Percentiles rank a stretch among this genome's conserved stretches.
These are phyloP conservation scores for Calonectria fujianensis DNA, from an alignment of 2,329 filamentous ascomycete genomes.

Conservation along the genomic window DNA sequence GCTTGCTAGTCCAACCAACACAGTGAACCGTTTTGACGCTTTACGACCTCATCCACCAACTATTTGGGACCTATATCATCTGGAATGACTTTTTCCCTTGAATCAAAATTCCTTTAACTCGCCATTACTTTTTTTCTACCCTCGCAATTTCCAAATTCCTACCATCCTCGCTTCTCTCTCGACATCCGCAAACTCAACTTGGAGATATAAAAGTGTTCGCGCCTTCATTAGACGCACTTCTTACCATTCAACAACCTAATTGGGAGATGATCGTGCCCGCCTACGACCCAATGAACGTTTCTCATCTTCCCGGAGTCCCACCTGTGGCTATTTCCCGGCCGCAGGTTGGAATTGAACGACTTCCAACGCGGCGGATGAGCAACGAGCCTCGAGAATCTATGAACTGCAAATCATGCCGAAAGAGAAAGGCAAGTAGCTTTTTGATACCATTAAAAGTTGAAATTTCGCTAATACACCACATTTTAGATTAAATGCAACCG, in stretches of 20 bases:
- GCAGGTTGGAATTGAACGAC: conserved; percentile 87
- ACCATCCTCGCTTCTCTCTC: neutral
- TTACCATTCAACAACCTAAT: conserved; percentile 30
- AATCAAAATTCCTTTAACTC: conserved; percentile 6
- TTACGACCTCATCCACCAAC: conserved; percentile 24
- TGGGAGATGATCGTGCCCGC: conserved; percentile 63
- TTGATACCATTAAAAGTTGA: conserved; percentile 36
- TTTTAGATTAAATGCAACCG: conserved; percentile 92
- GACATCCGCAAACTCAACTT: neutral
- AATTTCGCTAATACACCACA: conserved; percentile 34
- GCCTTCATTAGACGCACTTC: conserved; percentile 13
- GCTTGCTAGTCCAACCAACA: conserved; percentile 13
- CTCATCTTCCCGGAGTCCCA: conserved; percentile 66
- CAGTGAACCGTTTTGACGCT: conserved; percentile 7
- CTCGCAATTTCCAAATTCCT: neutral
- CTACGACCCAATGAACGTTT: conserved; percentile 65
- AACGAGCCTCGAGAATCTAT: conserved; percentile 90
- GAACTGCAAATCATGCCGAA: conserved; percentile 97
- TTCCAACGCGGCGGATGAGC: conserved; percentile 81
- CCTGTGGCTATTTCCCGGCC: conserved; percentile 80
- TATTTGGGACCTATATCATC: conserved; percentile 24
- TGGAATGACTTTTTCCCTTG: conserved; percentile 28
- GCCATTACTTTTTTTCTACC: neutral
- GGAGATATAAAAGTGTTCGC: conserved; percentile 7
- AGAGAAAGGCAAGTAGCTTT: conserved; percentile 81